Conservation (phyloP, 1,284 basidiomycete species). For the Mycena sp. region DNA sequence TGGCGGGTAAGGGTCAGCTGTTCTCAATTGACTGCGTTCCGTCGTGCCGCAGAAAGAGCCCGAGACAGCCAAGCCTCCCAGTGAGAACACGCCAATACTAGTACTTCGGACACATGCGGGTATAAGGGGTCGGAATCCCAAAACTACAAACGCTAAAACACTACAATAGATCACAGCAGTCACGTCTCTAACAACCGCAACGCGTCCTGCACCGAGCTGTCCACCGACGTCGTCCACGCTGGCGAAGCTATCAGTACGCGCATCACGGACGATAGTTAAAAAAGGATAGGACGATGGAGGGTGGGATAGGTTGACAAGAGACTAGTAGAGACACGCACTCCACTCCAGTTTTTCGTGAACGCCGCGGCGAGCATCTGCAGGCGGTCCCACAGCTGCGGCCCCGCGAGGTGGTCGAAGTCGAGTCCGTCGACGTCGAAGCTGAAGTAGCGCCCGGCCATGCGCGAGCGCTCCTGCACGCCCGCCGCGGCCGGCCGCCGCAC, state of each 20-base stretch:
- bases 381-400: conserved; percentile 40
- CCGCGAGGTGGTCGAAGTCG: conserved; percentile 41
- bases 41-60: too few species aligned
- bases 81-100: too few species aligned
- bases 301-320: not conserved
- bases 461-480: conserved; percentile 52
- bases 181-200: conserved; percentile 39
- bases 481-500: conserved; percentile 56
- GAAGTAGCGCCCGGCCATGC: conserved; percentile 55
- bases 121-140: too few species aligned
- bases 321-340: conserved; percentile 31
- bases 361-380: conserved; percentile 45
- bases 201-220: conserved; percentile 46
- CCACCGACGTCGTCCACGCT: conserved; percentile 47
- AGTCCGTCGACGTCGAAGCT: conserved; percentile 45
- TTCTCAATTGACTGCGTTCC: too few species aligned
- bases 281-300: not conserved
- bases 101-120: too few species aligned
- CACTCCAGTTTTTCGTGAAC: conserved; percentile 57
- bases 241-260: too few species aligned
- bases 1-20: too few species aligned
- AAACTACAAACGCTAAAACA: too few species aligned
- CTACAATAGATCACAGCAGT: too few species aligned
- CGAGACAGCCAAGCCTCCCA: too few species aligned
- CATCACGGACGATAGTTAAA: not conserved